Evolutionary conservation across 1,284 basidiomycete species (phyloP).

Genomic region (Apiotrichum gracile): DNA sequence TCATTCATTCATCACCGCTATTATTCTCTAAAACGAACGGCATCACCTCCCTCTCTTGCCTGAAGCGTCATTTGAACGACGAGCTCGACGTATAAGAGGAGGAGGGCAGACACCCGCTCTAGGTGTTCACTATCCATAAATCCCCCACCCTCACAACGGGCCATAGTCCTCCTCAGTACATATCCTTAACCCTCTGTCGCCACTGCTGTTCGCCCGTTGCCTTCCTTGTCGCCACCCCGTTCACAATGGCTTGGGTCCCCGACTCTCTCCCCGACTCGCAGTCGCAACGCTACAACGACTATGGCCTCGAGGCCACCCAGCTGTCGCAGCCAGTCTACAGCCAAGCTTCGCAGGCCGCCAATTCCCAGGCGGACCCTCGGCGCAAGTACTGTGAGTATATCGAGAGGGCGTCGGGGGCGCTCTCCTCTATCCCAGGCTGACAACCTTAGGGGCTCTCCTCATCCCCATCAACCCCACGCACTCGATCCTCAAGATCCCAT

Average conservation of each 20-base stretch:
- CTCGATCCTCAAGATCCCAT: constrained; percentile 43
- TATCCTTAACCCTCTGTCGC: no score
- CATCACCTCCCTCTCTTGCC: no score
- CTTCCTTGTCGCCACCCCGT: no score
- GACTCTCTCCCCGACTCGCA: constrained; percentile 23
- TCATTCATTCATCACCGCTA: no score
- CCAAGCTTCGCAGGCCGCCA: constrained; percentile 18
- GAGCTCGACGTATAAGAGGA: no score
- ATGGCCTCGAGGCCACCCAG: constrained; percentile 39
- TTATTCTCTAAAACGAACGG: no score
- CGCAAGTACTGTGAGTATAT: constrained; percentile 43
- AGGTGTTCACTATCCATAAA: no score
- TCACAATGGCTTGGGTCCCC: constrained; percentile 20
- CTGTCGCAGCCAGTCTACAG: constrained; percentile 36
- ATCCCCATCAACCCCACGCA: constrained; percentile 40
- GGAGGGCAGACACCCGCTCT: no score
- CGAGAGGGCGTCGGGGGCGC: neutral
- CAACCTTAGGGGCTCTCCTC: constrained; percentile 42
- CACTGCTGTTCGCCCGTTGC: no score
- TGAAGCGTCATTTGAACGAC: no score
- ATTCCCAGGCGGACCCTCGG: constrained; percentile 40
- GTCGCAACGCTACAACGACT: constrained; percentile 18
- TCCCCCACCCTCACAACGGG: no score
- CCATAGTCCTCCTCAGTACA: no score
- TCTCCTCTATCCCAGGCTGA: neutral